Evolutionary conservation across 257 asterid genomes (phyloP).

Genomic region (Cynanchum wilfordii): DNA sequence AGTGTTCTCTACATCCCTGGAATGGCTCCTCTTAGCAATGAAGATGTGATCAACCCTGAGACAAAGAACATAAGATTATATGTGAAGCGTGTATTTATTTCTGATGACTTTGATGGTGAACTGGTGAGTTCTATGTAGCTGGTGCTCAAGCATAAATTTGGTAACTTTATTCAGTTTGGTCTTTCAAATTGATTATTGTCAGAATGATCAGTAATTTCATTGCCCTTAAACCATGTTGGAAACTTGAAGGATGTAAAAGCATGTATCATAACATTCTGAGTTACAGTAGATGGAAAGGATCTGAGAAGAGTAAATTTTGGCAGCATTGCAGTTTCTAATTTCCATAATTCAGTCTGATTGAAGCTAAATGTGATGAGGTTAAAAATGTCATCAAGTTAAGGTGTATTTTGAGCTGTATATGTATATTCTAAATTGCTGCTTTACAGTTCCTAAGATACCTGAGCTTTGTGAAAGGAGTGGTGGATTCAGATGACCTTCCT

Average conservation of each 20-base stretch:
- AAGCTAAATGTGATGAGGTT: not conserved
- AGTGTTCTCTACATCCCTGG: slow-evolving; percentile 94
- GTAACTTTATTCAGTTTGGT: not conserved
- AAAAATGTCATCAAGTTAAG: too few species aligned
- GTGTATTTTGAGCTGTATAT: not conserved
- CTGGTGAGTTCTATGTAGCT: slow-evolving; percentile 44
- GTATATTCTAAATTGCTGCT: slow-evolving; percentile 13
- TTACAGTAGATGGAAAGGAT: not conserved
- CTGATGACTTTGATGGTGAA: slow-evolving; percentile 99
- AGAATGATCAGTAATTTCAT: not conserved
- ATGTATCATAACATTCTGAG: not conserved
- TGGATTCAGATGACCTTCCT: slow-evolving; percentile 97
- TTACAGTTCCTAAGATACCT: slow-evolving; percentile 94
- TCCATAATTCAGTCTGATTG: not conserved
- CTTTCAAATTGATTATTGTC: not conserved
- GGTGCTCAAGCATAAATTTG: not conserved
- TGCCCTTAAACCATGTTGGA: not conserved
- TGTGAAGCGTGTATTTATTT: slow-evolving; percentile 93
- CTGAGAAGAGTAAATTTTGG: not conserved
- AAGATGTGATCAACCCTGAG: slow-evolving; percentile 90
- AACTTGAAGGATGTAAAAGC: not conserved
- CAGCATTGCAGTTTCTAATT: not conserved
- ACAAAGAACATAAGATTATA: slow-evolving; percentile 86
- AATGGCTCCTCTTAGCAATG: slow-evolving; percentile 96
- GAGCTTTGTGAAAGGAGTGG: slow-evolving; percentile 97